A percentile compares a stretch with the other conserved stretches of the same genome.
These are phyloP conservation scores for Warburgia ugandensis DNA, from an alignment of 164 flowering plant species.

Conservation along the genomic window DNA sequence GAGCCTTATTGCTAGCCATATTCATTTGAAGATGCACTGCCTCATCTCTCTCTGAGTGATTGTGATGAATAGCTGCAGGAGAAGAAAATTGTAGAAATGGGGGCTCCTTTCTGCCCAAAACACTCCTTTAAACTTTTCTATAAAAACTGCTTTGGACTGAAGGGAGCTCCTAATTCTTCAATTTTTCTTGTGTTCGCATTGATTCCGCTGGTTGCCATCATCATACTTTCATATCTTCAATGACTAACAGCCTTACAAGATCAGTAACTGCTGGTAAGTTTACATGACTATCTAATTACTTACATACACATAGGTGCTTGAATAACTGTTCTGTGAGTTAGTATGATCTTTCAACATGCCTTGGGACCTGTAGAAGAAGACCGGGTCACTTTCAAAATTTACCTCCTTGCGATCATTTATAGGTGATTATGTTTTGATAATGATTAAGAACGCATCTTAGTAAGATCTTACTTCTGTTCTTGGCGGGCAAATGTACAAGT, in stretches of 20 bases:
- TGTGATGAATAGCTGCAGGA: background rate
- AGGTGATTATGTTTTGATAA: too few species aligned
- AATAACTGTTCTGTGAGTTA: too few species aligned
- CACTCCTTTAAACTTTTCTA: slow-evolving; percentile 1
- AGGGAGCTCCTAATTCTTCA: slow-evolving; percentile 26
- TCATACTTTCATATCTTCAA: background rate
- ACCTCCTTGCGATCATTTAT: too few species aligned
- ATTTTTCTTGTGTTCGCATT: slow-evolving; percentile 7
- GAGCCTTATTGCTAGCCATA: background rate
- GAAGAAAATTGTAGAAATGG: slow-evolving; percentile 23
- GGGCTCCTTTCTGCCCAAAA: slow-evolving; percentile 19
- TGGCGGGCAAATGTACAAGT: too few species aligned
- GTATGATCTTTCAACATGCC: too few species aligned
- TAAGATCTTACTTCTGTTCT: too few species aligned
- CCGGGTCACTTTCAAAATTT: too few species aligned
- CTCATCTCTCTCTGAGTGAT: background rate
- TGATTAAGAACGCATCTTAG: too few species aligned
- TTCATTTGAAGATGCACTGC: background rate
- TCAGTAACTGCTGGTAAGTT: background rate
- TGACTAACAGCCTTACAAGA: background rate
- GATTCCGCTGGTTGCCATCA: background rate
- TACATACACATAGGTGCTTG: too few species aligned
- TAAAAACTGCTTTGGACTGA: slow-evolving; percentile 17
- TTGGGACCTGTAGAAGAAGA: too few species aligned
- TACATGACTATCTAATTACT: background rate